A percentile compares a stretch with the other conserved stretches of the same genome.
These are phyloP conservation scores for Canavalia ensiformis DNA, from an alignment of 306 rosid species.

Conservation along the genomic window DNA sequence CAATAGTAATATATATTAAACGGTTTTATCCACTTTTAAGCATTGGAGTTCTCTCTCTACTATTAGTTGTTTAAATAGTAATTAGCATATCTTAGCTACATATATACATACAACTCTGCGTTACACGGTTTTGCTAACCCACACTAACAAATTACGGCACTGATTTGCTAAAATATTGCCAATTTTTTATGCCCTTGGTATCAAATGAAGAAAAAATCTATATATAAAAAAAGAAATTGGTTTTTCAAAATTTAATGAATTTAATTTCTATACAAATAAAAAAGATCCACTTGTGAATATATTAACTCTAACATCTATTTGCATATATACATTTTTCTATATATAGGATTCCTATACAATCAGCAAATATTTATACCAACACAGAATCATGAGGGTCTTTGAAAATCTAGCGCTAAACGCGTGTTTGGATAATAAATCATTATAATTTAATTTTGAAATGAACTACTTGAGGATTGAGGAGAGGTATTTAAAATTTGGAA, in stretches of 20 bases:
- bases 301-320: neutral
- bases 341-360: neutral
- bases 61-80: neutral
- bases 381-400: slow-evolving; percentile 8
- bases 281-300: slow-evolving; percentile 14
- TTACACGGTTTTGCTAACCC: neutral
- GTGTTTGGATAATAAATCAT: slow-evolving; percentile 40
- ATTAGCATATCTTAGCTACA: neutral
- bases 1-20: too few species aligned
- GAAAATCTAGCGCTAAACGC: slow-evolving; percentile 49
- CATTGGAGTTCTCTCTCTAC: neutral
- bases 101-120: neutral
- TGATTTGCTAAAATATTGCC: neutral
- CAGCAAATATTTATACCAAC: neutral
- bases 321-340: neutral
- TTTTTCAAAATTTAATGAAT: neutral
- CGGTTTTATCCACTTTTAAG: neutral
- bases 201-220: neutral
- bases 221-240: neutral
- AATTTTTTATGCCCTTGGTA: neutral
- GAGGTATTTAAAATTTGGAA: slow-evolving; percentile 21
- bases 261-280: neutral
- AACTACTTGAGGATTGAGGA: neutral
- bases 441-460: neutral
- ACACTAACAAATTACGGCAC: neutral